Conservation (phyloP, 2,329 filamentous ascomycete species). For the Chrysoporthe austroafricana region DNA sequence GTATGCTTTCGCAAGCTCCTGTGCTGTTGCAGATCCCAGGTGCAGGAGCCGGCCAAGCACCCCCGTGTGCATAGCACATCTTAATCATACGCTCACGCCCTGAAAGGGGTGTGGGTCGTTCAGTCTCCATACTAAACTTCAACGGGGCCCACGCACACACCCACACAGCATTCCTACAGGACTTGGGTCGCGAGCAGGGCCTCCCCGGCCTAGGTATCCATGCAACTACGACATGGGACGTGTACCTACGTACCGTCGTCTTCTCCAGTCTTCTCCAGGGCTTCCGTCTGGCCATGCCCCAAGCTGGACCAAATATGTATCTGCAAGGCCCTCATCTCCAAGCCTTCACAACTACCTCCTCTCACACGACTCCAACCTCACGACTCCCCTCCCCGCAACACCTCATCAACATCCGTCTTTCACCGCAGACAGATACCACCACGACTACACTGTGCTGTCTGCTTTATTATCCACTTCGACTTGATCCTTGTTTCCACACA, state of each 20-base stretch:
- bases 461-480: background rate
- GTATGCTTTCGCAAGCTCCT: background rate
- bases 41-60: background rate
- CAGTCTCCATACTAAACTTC: background rate
- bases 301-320: conserved; percentile 6
- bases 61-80: background rate
- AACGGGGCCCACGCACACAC: background rate
- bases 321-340: background rate
- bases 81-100: background rate
- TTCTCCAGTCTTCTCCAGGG: background rate
- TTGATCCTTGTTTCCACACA: background rate
- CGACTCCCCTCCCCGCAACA: background rate
- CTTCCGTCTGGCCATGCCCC: background rate
- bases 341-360: background rate
- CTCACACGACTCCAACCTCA: background rate
- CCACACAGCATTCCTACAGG: conserved; percentile 6
- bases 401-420: background rate
- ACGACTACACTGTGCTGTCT: background rate
- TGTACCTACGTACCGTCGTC: background rate
- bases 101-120: background rate
- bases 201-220: background rate
- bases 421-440: background rate
- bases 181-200: background rate
- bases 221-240: background rate
- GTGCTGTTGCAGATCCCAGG: background rate